Percentiles rank a stretch among this genome's conserved stretches.
Conservation (phyloP, 805 yeast genomes). For the Kluyveromyces aestuarii region DNA sequence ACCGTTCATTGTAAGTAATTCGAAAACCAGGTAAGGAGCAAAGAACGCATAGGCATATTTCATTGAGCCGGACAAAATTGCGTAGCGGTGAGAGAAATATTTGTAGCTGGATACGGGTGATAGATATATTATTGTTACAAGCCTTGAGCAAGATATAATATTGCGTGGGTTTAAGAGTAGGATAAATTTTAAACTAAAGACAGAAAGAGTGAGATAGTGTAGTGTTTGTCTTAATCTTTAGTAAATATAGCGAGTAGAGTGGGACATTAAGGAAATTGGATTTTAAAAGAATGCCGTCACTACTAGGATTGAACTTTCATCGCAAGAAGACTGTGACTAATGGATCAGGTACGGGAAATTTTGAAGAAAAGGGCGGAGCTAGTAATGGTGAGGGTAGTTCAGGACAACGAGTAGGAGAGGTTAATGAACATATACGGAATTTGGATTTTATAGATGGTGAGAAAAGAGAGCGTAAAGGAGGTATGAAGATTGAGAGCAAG, state of each 20-base stretch:
- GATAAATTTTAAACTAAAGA: neutral
- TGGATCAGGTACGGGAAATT: neutral
- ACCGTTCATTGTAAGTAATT: neutral
- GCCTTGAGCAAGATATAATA: neutral
- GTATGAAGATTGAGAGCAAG: neutral
- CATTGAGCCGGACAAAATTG: too few relatives aligned
- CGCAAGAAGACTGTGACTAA: neutral
- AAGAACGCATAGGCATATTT: neutral
- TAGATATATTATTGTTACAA: too few relatives aligned
- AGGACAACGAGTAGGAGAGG: too few relatives aligned
- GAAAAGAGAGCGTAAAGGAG: neutral
- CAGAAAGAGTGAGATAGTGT: neutral
- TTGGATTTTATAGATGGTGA: neutral
- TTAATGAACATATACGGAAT: too few relatives aligned
- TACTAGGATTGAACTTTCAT: constrained; percentile 1
- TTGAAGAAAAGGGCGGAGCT: neutral
- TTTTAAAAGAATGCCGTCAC: neutral
- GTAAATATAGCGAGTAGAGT: neutral
- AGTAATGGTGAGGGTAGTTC: too few relatives aligned
- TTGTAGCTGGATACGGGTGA: too few relatives aligned
- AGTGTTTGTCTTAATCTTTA: neutral
- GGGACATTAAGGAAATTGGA: neutral
- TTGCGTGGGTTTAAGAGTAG: neutral
- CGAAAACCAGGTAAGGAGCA: neutral
- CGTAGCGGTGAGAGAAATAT: too few relatives aligned